Conservation (phyloP, 805 yeast species). For the Cyberlindnera nakhonratchasimensis region DNA sequence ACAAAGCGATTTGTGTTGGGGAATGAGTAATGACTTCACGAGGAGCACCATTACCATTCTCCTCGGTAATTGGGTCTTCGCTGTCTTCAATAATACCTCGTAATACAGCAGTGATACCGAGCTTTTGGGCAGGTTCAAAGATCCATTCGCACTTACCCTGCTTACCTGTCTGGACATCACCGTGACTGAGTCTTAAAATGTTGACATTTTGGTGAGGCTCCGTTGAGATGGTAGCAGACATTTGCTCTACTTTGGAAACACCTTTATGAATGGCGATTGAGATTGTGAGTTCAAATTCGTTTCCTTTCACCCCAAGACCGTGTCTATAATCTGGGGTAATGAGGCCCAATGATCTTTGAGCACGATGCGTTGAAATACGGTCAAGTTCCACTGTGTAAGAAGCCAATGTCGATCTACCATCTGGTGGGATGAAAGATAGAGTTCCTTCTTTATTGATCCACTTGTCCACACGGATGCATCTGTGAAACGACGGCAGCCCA, state of each 20-base stretch:
- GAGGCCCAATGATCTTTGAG: constrained; percentile 26
- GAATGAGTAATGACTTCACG: constrained; percentile 15
- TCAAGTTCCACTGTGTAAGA: constrained; percentile 58
- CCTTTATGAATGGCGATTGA: constrained; percentile 36
- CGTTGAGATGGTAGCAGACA: constrained; percentile 39
- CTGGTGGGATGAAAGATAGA: constrained; percentile 81
- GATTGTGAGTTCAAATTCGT: constrained; percentile 37
- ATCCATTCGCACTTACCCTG: constrained; percentile 64
- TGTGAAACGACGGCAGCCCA: constrained; percentile 66
- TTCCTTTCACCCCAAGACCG: constrained; percentile 33
- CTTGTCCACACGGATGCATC: constrained; percentile 52
- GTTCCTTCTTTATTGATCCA: constrained; percentile 48
- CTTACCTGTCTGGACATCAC: constrained; percentile 61
- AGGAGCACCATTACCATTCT: neutral
- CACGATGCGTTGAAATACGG: constrained; percentile 16
- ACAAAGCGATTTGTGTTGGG: constrained; percentile 46
- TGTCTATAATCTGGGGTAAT: constrained; percentile 30
- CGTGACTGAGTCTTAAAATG: constrained; percentile 65
- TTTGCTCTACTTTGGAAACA: constrained; percentile 45
- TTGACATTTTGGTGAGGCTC: constrained; percentile 39
- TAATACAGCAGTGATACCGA: constrained; percentile 66
- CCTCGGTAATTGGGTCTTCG: constrained; percentile 8
- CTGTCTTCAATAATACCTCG: constrained; percentile 50
- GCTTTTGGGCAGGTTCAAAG: constrained; percentile 51
- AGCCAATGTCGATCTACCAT: constrained; percentile 65